phyloP scores from a whole-genome alignment of 495 filamentous ascomycete species.

The Bacidia gigantensis region DNA sequence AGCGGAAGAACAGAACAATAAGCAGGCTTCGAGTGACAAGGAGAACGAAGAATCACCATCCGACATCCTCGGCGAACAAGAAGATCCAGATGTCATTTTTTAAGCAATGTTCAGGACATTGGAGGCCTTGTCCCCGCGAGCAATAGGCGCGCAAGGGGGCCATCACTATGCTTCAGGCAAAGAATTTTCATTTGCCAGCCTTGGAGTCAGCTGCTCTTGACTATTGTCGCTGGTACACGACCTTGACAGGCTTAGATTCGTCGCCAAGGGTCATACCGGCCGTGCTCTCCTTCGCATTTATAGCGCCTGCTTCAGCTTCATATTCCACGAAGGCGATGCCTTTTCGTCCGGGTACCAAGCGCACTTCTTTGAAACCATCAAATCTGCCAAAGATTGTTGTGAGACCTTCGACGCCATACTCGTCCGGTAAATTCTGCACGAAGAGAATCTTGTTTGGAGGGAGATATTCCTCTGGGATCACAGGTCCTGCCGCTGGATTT shows the following conservation, averaged over 20 bases:
- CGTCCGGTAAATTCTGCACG: constrained; percentile 81
- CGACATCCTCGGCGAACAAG: constrained; percentile 70
- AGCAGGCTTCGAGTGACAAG: constrained; percentile 29
- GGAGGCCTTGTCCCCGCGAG: no score
- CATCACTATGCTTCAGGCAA: no score
- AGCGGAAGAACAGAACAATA: constrained; percentile 17
- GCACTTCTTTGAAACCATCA: constrained; percentile 88
- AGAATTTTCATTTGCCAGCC: neutral
- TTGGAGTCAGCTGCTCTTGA: neutral
- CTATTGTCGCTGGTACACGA: constrained; percentile 85
- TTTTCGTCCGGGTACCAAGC: constrained; percentile 71
- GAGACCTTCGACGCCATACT: constrained; percentile 67
- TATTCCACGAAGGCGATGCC: constrained; percentile 97
- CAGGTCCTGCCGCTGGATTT: constrained; percentile 48
- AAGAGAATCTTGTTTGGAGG: constrained; percentile 98
- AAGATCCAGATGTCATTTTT: constrained; percentile 94
- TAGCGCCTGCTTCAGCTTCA: constrained; percentile 75
- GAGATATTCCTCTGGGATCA: constrained; percentile 92
- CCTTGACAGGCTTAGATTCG: constrained; percentile 53
- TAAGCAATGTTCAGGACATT: no score
- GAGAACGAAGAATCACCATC: constrained; percentile 33
- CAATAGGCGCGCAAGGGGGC: no score
- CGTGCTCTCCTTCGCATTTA: constrained; percentile 88
- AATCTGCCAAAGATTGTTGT: constrained; percentile 73
- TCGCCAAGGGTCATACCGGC: constrained; percentile 77